Evolutionary conservation across 768 basidiomycete species (phyloP), one percentile per base, ranked within the genome.

Genomic region (Leccinum incarnatum): DNA sequence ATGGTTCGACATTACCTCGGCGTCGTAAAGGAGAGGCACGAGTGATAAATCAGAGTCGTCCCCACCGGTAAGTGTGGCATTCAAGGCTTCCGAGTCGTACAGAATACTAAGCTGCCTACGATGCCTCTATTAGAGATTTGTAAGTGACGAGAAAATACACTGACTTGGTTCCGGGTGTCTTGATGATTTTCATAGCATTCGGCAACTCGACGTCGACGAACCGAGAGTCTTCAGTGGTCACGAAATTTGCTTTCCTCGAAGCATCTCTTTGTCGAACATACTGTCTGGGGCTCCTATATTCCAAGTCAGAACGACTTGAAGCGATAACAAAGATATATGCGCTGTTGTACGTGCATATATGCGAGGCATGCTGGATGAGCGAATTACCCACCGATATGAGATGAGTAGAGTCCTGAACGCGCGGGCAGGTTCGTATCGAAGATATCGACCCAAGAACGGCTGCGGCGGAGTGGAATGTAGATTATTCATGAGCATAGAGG

Each of bases 361-460:
- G 23, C 15, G 30, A 53, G 17, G 14, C 29, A 34, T 14, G 40
- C 36, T 37, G 36, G 15, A 51, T 37, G 36, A 50, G 46, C 21
- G 45, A 7, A 14, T 47, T 27, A 65, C 75, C 50, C 60, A 86
- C 89, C 88, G 79, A 71, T 89, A 92, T 25, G 91, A 92, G 53
- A 93, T 76, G 56, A 89, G 76, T 21, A 93, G 75, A 32, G 89
- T 84, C 62, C 88, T 82, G 64, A 86, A 87, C 14, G 89, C 88
- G 59, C 89, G 82, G 14, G 91, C 91, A 23, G 81, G 83, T 62
- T 93, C 91, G 59, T 85, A 92, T 47, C 91, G 90, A 62, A 93
- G 75, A 57, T 78, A 77, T 45, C 89, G 82, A 51, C 91, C 91
- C 63, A 89, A 72, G 68, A 91, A 91, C 10, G 79, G 86, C 65